Percentiles rank a stretch among this genome's conserved stretches.
phyloP scores from a whole-genome alignment of 352 stramenopile genomes.

The Phytophthora chlamydospora region DNA sequence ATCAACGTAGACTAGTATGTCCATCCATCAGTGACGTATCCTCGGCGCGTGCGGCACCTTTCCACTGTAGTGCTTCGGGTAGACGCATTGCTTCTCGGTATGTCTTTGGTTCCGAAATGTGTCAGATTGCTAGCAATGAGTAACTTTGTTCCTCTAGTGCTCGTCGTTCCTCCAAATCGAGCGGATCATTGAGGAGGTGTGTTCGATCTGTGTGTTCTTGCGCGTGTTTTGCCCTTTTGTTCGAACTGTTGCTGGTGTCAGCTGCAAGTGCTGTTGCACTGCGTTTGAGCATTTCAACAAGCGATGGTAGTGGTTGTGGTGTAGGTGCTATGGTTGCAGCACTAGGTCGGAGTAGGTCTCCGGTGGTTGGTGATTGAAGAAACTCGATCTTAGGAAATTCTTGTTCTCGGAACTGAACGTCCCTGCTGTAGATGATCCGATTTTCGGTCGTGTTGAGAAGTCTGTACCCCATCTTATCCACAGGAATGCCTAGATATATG shows the following conservation, averaged over 20 bases:
- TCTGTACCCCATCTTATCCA: neutral
- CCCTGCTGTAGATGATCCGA: constrained; percentile 8
- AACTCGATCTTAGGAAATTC: constrained; percentile 8
- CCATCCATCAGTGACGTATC: constrained; percentile 7
- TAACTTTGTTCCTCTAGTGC: neutral
- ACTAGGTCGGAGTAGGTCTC: neutral
- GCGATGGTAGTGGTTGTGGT: neutral
- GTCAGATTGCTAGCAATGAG: constrained; percentile 2
- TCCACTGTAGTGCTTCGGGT: constrained; percentile 4
- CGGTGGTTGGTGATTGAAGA: neutral
- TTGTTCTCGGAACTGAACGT: constrained; percentile 8
- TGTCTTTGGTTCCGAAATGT: constrained; percentile 14
- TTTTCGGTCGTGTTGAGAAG: constrained; percentile 3
- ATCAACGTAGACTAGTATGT: constrained; percentile 13
- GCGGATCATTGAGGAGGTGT: constrained; percentile 1
- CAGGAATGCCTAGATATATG: constrained; percentile 6
- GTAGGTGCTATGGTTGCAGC: neutral
- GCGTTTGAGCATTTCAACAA: constrained; percentile 6
- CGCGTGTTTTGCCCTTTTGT: neutral
- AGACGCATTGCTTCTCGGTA: constrained; percentile 7
- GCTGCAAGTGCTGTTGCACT: constrained; percentile 1
- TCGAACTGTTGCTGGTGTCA: too few relatives aligned
- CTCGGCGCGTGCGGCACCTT: constrained; percentile 1
- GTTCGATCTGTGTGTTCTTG: neutral
- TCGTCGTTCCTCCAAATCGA: constrained; percentile 1